phyloP scores from a whole-genome alignment of 2,329 filamentous ascomycete species.

The Thyridium curvatum region DNA sequence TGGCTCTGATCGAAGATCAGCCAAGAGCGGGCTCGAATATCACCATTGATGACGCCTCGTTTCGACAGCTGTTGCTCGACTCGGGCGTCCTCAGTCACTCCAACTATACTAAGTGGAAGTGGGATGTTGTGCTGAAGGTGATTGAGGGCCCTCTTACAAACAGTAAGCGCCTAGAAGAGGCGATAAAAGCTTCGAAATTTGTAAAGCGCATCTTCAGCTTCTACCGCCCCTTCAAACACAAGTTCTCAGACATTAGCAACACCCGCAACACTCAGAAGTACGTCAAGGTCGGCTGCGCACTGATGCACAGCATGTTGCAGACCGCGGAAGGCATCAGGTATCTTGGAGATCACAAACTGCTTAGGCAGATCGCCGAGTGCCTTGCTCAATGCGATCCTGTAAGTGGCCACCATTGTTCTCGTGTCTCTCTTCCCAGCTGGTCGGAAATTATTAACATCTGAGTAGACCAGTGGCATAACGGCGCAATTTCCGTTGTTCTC shows the following conservation, averaged over 20 bases:
- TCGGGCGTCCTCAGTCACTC: slow-evolving; percentile 83
- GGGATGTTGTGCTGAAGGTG: slow-evolving; percentile 84
- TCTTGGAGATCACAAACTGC: slow-evolving; percentile 82
- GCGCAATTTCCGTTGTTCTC: slow-evolving; percentile 88
- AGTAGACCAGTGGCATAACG: slow-evolving; percentile 62
- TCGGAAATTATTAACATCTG: slow-evolving; percentile 5
- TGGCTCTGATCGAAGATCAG: slow-evolving; percentile 49
- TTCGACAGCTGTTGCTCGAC: slow-evolving; percentile 62
- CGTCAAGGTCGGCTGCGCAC: slow-evolving; percentile 78
- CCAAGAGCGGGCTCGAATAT: slow-evolving; percentile 42
- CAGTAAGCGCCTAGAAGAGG: slow-evolving; percentile 87
- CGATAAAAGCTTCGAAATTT: slow-evolving; percentile 91
- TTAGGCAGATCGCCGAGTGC: slow-evolving; percentile 92
- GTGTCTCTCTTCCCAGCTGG: slow-evolving; percentile 3
- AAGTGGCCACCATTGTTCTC: slow-evolving; percentile 19
- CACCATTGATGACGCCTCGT: slow-evolving; percentile 55
- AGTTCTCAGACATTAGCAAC: slow-evolving; percentile 84
- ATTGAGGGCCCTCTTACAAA: slow-evolving; percentile 91
- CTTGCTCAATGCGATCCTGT: slow-evolving; percentile 90
- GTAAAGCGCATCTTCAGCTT: slow-evolving; percentile 93
- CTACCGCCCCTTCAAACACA: slow-evolving; percentile 93
- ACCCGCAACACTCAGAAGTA: slow-evolving; percentile 93
- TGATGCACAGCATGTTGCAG: slow-evolving; percentile 82
- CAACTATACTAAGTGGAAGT: slow-evolving; percentile 95
- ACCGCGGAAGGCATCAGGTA: slow-evolving; percentile 80